Evolutionary conservation across 2,329 filamentous ascomycete species (phyloP), one percentile per base, ranked within the genome.

Genomic region (Torrubiella hemipterigena): DNA sequence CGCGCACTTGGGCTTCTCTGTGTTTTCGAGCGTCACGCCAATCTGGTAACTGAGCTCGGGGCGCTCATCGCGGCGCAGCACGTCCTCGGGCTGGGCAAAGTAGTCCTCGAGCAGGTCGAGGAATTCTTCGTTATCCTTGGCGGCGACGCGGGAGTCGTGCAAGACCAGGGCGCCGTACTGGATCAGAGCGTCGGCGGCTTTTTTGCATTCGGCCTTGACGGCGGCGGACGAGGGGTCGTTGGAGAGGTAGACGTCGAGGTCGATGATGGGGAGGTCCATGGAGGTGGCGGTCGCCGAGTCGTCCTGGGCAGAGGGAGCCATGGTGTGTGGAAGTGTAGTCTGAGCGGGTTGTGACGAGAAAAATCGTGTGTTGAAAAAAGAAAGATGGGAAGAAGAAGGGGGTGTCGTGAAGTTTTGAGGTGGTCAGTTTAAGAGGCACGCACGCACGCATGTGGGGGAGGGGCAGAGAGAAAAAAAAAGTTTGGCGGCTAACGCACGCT

Each of bases 21-120:
- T 76, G 52, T 73, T 70, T 42, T 73, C 71, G 33, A 76, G 63
- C 19, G 71, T 76, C 25, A 73, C 71, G 39, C 71, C 71, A 30
- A 76, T 61, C 53, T 76, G 71, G 54, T 73, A 75, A 45, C 64
- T 62, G 17, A 75, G 54, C 44, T 67, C 66, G 6, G 71, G 71
- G 3, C 69, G 61, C 54, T 73, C 68, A 41, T 76, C 71, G 21
- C 46, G 47, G 29, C 49, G 50, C 21, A 75, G 58, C 3, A 45
- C 49, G 7, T 48, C 58, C 13, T 55, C 53, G 12, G 69, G 64
- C 50, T 75, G 71, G 20, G 68, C 69, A 45, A 76, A 76, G 58
- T 76, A 76, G 55, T 74, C 69, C 51, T 76, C 71, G n/a, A 75
- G 62, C 22, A 76, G 58, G 49, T 76, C 69, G 34, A 76, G 64